Conservation (phyloP, 176 grass and related monocot species). For the Aegilops longissima region DNA sequence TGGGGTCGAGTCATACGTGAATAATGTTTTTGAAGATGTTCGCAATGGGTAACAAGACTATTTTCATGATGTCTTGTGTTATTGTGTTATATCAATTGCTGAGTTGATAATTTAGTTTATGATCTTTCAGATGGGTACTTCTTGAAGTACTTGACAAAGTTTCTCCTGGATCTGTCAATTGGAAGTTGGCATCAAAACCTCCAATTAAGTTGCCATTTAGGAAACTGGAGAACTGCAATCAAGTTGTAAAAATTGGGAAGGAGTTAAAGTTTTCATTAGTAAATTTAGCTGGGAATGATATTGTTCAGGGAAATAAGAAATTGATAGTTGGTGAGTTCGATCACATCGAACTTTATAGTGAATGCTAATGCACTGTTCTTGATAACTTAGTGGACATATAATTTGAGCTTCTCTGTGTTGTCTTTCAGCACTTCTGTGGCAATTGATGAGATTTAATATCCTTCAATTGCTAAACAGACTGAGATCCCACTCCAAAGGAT, state of each 20-base stretch:
- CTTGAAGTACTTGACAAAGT: conserved; percentile 98
- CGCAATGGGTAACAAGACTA: conserved; percentile 72
- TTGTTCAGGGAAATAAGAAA: conserved; percentile 99
- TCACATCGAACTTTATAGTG: background rate
- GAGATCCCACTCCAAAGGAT: conserved; percentile 78
- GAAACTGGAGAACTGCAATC: conserved; percentile 99
- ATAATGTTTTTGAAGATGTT: conserved; percentile 97
- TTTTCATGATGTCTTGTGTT: conserved; percentile 17
- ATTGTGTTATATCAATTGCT: conserved; percentile 8
- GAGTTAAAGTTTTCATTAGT: conserved; percentile 87
- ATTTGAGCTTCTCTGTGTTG: conserved; percentile 24
- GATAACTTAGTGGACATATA: background rate
- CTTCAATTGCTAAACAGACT: conserved; percentile 91
- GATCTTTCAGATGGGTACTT: conserved; percentile 90
- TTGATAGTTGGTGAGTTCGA: conserved; percentile 81
- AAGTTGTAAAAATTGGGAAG: conserved; percentile 90
- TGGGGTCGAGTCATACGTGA: conserved; percentile 87
- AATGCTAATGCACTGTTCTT: background rate
- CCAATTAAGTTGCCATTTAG: conserved; percentile 94
- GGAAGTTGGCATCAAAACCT: conserved; percentile 93
- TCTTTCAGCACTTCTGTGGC: conserved; percentile 93
- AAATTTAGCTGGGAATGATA: conserved; percentile 98
- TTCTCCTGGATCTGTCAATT: conserved; percentile 86
- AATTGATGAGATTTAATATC: conserved; percentile 99
- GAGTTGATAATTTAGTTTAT: background rate